These are phyloP conservation scores for Microcyclosporella mali DNA, from an alignment of 2,329 filamentous ascomycete genomes.

Conservation along the genomic window DNA sequence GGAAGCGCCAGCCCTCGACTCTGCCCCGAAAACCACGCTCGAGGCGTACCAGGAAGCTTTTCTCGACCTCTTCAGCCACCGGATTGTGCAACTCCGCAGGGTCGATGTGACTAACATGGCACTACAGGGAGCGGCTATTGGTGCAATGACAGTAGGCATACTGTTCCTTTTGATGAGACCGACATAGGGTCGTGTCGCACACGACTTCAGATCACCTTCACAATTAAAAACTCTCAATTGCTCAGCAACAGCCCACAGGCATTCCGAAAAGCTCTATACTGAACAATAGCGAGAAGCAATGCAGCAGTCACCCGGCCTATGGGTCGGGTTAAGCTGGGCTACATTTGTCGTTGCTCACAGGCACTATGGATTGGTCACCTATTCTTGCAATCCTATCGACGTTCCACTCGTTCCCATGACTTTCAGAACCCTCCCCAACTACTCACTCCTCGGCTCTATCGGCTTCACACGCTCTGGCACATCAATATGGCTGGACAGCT, in stretches of 20 bases:
- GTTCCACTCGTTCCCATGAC: no score
- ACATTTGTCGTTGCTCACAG: no score
- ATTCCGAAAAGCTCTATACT: no score
- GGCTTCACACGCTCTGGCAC: slow-evolving; percentile 11
- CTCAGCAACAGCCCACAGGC: no score
- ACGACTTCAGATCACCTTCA: no score
- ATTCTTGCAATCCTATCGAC: no score
- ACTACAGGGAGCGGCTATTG: slow-evolving; percentile 40
- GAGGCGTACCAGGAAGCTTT: slow-evolving; percentile 19
- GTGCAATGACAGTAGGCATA: slow-evolving; percentile 32
- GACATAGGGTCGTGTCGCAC: slow-evolving; percentile 22
- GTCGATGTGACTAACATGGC: slow-evolving; percentile 43
- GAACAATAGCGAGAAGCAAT: no score
- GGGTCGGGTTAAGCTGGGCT: no score
- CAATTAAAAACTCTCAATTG: no score
- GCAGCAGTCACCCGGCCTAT: no score
- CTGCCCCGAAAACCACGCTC: slow-evolving; percentile 3
- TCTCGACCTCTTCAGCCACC: slow-evolving; percentile 38
- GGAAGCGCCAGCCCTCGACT: background rate
- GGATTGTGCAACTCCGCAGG: slow-evolving; percentile 39
- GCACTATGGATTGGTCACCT: no score
- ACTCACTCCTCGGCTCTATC: slow-evolving; percentile 9
- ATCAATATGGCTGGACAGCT: slow-evolving; percentile 13
- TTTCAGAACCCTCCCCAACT: no score
- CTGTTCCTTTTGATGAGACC: slow-evolving; percentile 31